These are phyloP conservation scores for Emydomyces testavorans DNA, from an alignment of 2,329 filamentous ascomycete genomes.

Conservation along the genomic window DNA sequence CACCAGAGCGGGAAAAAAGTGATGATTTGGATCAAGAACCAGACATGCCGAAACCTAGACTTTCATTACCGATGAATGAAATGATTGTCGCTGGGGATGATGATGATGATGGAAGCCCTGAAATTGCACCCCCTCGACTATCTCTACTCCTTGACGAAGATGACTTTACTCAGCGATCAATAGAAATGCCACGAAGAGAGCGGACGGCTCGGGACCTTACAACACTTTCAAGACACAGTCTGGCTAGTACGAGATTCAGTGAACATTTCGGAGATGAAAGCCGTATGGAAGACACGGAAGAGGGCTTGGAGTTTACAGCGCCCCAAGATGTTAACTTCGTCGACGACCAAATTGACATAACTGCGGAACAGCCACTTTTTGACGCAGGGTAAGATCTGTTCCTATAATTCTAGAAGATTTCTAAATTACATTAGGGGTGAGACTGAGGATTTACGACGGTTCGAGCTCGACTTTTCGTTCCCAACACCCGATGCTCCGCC, in stretches of 20 bases:
- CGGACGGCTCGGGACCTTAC: constrained; percentile 29
- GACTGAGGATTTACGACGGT: constrained; percentile 34
- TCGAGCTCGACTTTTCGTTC: constrained; percentile 34
- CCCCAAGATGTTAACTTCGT: constrained; percentile 29
- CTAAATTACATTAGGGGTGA: constrained; percentile 26
- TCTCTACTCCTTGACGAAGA: constrained; percentile 40
- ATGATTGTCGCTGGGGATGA: constrained; percentile 21
- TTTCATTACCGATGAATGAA: constrained; percentile 39
- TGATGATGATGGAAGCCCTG: constrained; percentile 33
- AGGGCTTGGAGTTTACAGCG: constrained; percentile 30
- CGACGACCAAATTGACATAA: constrained; percentile 25
- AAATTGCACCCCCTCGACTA: constrained; percentile 29
- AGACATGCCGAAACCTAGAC: constrained; percentile 31
- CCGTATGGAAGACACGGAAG: constrained; percentile 35
- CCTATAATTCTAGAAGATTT: constrained; percentile 4
- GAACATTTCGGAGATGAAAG: constrained; percentile 42
- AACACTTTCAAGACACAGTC: constrained; percentile 35
- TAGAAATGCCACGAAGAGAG: constrained; percentile 36
- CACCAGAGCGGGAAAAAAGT: constrained; percentile 27
- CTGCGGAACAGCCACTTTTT: constrained; percentile 30
- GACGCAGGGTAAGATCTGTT: constrained; percentile 26
- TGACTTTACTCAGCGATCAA: constrained; percentile 31
- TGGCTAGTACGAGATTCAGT: constrained; percentile 35
- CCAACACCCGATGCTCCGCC: constrained; percentile 28
- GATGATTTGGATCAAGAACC: constrained; percentile 41